Evolutionary conservation across 2,329 filamentous ascomycete genomes (phyloP).

Genomic region (Dactylonectria macrodidyma): DNA sequence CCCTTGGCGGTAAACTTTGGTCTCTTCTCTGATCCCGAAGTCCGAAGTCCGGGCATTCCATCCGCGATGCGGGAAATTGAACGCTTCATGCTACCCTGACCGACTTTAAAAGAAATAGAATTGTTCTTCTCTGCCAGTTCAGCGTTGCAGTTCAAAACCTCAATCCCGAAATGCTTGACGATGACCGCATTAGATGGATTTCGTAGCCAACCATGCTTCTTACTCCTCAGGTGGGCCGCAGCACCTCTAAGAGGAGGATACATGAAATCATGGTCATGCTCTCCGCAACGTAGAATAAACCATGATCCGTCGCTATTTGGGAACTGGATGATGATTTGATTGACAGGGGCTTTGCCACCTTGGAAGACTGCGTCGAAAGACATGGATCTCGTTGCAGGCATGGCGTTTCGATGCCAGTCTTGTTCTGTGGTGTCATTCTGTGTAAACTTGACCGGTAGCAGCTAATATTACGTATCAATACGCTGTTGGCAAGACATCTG

Average conservation of each 20-base stretch:
- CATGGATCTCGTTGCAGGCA: background rate
- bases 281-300: slow-evolving; percentile 24
- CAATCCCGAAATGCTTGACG: slow-evolving; percentile 18
- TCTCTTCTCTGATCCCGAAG: background rate
- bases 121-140: slow-evolving; percentile 1
- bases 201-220: slow-evolving; percentile 10
- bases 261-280: slow-evolving; percentile 17
- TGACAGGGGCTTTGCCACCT: background rate
- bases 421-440: too few species aligned
- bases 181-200: slow-evolving; percentile 8
- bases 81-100: too few species aligned
- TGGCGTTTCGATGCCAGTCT: background rate
- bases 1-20: background rate
- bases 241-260: slow-evolving; percentile 12
- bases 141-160: slow-evolving; percentile 22
- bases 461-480: too few species aligned
- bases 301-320: slow-evolving; percentile 15
- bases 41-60: too few species aligned
- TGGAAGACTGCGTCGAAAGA: slow-evolving; percentile 1
- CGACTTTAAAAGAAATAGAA: too few species aligned
- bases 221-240: slow-evolving; percentile 15
- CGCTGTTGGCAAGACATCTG: too few species aligned
- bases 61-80: too few species aligned
- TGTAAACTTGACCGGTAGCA: too few species aligned
- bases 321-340: slow-evolving; percentile 21